These are phyloP conservation scores for Pouteria campechiana DNA, from an alignment of 179 eudicot species.

Conservation along the genomic window DNA sequence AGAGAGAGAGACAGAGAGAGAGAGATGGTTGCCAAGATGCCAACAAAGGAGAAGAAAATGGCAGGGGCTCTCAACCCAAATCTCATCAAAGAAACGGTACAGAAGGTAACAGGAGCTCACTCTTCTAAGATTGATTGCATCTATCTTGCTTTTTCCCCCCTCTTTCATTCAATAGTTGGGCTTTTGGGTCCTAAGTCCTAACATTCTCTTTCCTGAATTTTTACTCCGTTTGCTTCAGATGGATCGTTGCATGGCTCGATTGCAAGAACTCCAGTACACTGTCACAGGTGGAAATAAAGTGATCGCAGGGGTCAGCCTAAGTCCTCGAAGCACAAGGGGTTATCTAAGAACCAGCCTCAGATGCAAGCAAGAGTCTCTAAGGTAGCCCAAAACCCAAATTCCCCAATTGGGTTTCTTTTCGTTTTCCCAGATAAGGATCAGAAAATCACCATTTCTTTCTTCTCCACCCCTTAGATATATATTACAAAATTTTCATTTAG, in stretches of 20 bases:
- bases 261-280: constrained; percentile 81
- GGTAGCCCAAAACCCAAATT: no score
- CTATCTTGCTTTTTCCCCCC: background rate
- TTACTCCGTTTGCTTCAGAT: constrained; percentile 24
- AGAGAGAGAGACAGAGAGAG: background rate
- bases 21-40: constrained; percentile 75
- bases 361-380: constrained; percentile 73
- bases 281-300: constrained; percentile 68
- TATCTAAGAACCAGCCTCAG: constrained; percentile 55
- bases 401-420: background rate
- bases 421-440: background rate
- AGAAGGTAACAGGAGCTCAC: constrained; percentile 45
- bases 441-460: background rate
- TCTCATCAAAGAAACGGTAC: constrained; percentile 51
- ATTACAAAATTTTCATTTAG: constrained; percentile 5
- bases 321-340: constrained; percentile 58
- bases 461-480: background rate
- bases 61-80: constrained; percentile 67
- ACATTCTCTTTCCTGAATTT: background rate
- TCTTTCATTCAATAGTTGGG: background rate
- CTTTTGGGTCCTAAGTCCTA: background rate
- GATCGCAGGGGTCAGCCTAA: constrained; percentile 47
- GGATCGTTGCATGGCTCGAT: constrained; percentile 80
- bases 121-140: background rate
- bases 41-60: constrained; percentile 44